Evolutionary conservation across 2,329 filamentous ascomycete genomes (phyloP).

Genomic region (Fusarium circinatum): DNA sequence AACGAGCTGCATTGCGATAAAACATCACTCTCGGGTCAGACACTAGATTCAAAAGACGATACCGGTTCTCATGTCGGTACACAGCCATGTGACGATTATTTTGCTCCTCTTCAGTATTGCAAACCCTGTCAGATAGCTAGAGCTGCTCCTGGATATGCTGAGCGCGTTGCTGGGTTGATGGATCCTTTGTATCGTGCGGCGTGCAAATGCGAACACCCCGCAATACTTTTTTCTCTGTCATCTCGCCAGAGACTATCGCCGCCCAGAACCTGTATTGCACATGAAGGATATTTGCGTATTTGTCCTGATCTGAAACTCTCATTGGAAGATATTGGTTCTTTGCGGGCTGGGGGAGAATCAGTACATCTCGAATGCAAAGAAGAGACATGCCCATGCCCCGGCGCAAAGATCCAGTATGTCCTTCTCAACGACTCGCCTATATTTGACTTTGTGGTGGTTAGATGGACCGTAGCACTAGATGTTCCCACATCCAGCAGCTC

Average conservation of each 20-base stretch:
- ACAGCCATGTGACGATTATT: not conserved
- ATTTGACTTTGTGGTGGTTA: too few species aligned
- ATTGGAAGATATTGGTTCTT: not conserved
- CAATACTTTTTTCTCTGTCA: not conserved
- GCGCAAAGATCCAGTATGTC: too few species aligned
- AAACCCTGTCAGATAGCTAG: not conserved
- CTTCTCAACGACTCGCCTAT: too few species aligned
- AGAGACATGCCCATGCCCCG: not conserved
- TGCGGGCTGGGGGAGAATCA: not conserved
- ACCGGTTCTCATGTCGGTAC: fast-evolving
- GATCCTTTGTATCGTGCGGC: not conserved
- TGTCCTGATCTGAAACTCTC: not conserved
- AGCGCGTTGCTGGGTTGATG: not conserved
- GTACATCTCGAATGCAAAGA: not conserved
- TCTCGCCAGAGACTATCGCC: not conserved
- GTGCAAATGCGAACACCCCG: not conserved
- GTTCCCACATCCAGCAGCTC: too few species aligned
- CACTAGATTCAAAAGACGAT: not conserved
- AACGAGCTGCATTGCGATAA: fast-evolving
- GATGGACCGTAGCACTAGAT: too few species aligned
- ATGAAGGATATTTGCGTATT: not conserved
- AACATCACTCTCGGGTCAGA: not conserved
- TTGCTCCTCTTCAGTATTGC: not conserved
- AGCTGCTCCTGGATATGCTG: not conserved
- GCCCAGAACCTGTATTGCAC: not conserved